Evolutionary conservation across 768 basidiomycete genomes (phyloP), one percentile per base, ranked within the genome.

Genomic region (Serpula lacrymans): DNA sequence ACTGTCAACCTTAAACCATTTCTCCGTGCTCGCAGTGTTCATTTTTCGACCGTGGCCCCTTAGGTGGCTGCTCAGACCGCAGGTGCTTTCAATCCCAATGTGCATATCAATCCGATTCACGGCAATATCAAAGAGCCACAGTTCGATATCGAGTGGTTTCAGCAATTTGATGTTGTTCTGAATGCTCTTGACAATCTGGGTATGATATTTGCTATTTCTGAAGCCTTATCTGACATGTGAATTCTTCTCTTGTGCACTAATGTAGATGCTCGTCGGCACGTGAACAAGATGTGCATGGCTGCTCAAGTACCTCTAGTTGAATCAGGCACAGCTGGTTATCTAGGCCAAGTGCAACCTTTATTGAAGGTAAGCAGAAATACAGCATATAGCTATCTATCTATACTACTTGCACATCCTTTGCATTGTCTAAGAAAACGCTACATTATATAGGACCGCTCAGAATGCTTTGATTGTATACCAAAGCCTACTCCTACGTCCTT

Each of bases 211-310:
- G 20, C 25, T 12, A 11, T 23, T 2, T 25, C 38, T 34, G 22
- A 6, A 28, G 5, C 20, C 20, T 21, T 25, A 36, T 17, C 32
- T 23, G 6, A 18, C 25, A n/a, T 12, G 4, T 34, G 6, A 20
- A 34, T 21, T 16, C 14, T 37, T 33, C 37, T 32, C 25, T 24
- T 43, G 17, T 23, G 23, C 23, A 13, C 17, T 14, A 12, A 9
- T 27, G 24, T 45, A 93, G 94, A 96, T 60, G 94, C 95, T 6
- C 80, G 93, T 34, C 70, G 91, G 57, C 95, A 98, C 57, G 93
- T 98, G 35, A 98, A 98, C 69, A 87, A 85, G 57, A 93, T 99
- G 84, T 98, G 96, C 60, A 87, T 96, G 73, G 92, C 95, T 1
- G 89, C 88, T 4, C 72, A 77, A 39, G 78, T 95, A 0, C 94